Base-by-base conservation (phyloP, 2,329 filamentous ascomycete species). In the Sarocladium oryzae region DNA sequence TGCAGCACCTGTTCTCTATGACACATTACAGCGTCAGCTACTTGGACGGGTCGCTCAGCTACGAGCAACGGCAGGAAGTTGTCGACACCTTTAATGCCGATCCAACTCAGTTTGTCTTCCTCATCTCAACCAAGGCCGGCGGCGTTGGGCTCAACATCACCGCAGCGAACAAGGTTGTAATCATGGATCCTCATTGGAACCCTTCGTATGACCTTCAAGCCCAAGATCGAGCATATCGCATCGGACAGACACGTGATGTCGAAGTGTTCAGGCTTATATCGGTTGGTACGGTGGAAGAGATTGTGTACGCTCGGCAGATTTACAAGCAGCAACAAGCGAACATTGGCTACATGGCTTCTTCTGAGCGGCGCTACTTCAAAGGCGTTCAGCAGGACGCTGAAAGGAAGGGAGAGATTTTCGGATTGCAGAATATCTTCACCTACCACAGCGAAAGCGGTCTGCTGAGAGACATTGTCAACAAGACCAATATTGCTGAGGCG, bases 241-340 rank as follows among this genome's bases (percentile, higher is more conserved):
- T 99, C 56, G 93, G 93, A 0, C 93, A 99, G 67, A 83, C 81
- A 0, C 79, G 93, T 18, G 89, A 97, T 61, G 93, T 99, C 0
- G 93, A 99, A 63, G 92, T 97, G 1, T 97, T 96, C 65, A 84
- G 93, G 3, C 79, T 99, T 1, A 83, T 99, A 16, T 92, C 88
- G 2, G 84, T 88, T 1, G 93, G 93, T 1, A 97, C 93, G 0
- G 89, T 99, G 15, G 93, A 99, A 63, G 93, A 99, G 66, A 93
- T 96, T 51, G 89, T 97, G 7, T 99, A 99, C 61, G 93, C 92
- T 0, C 81, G 93, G 6, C 93, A 99, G 61, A 93, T 99, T 35
- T 99, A 99, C 76, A 99, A 99, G 67, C 93, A 99, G 63, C 93
- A 99, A 62, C 93, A 97, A 69, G 92, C 93, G 23, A 97, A 96